Percentiles rank a stretch among this genome's conserved stretches.
phyloP scores from a whole-genome alignment of 768 basidiomycete species.

The Rhizopogon vulgaris region DNA sequence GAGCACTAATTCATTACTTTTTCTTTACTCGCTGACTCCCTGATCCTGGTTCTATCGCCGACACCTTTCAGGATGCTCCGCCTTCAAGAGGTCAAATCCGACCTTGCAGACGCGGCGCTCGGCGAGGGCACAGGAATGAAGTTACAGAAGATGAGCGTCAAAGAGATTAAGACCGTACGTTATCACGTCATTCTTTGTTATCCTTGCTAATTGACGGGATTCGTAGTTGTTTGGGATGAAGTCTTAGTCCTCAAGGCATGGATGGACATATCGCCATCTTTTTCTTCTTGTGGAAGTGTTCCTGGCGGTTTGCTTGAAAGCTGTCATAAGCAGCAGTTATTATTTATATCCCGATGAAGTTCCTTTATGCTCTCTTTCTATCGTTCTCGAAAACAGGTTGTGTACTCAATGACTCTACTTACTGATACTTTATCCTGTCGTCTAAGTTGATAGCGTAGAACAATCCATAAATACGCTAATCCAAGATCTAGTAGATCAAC shows the following conservation, averaged over 20 bases:
- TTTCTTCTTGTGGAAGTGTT: not conserved
- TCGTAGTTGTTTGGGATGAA: slow-evolving; percentile 24
- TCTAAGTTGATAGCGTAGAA: not conserved
- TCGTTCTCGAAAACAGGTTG: not conserved
- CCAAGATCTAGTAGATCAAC: not conserved
- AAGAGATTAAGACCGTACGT: slow-evolving; percentile 58
- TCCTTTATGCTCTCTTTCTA: too few species aligned
- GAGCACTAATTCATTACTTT: not conserved
- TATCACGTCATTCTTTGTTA: not conserved
- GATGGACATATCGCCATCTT: not conserved
- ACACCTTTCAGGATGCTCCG: slow-evolving; percentile 48
- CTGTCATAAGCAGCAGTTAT: too few species aligned
- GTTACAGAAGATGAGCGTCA: slow-evolving; percentile 61
- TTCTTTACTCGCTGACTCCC: not conserved
- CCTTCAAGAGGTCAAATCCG: slow-evolving; percentile 62
- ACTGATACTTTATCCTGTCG: not conserved
- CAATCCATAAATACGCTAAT: not conserved
- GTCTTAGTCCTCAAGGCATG: not conserved
- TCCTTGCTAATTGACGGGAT: not conserved
- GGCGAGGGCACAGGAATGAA: slow-evolving; percentile 62
- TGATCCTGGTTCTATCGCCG: not conserved
- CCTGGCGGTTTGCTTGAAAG: too few species aligned
- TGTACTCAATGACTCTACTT: not conserved
- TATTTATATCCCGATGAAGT: not conserved
- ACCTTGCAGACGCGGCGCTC: slow-evolving; percentile 62